Evolutionary conservation across 2,329 filamentous ascomycete species (phyloP), one percentile per base, ranked within the genome.

Genomic region (Talaromyces sp.): DNA sequence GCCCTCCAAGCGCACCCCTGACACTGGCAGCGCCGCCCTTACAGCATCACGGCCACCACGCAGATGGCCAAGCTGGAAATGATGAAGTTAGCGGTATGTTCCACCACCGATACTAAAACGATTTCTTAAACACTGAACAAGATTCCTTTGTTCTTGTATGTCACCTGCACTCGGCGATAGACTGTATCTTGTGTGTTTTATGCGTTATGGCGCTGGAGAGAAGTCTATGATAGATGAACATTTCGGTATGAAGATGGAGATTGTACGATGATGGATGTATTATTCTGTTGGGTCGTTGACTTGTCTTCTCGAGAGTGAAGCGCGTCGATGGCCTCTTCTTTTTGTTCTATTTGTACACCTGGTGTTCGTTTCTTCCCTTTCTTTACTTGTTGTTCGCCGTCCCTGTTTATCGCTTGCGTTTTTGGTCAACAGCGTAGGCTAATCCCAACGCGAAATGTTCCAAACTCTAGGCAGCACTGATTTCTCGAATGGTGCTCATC

Each of bases 61-160:
- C 85, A 66, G 89, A 91, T 76, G 89, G 87, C 75, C 84, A 82
- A 76, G 84, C 75, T 64, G 73, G 73, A 62, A 74, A 77, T 67
- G 90, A 93, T 75, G 92, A 88, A 78, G 85, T 95, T 87, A 93
- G 93, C 89, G 93, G 93, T 96, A 97, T 96, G 93, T 97, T 93
- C 85, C 90, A 92, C 86, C 91, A 92, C 86, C 91, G 93, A 85
- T 92, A 63, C 47, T 66, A 63, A 61, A 31, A 22, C 47, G 57
- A 57, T 95, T 61, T 22, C 54, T 62, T 59, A 59, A 63, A 45
- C 52, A 57, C 25, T 27, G 50, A 57, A 57, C 50, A 63, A 63
- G 49, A 43, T 39, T 39, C 43, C 31, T 63, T 56, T 41, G 45
- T 57, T 63, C 31, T 63, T 57, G 17, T 63, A 49, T 63, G 50